Base-by-base conservation (phyloP, 305 asterid species). In the Fraxinus albicans region DNA sequence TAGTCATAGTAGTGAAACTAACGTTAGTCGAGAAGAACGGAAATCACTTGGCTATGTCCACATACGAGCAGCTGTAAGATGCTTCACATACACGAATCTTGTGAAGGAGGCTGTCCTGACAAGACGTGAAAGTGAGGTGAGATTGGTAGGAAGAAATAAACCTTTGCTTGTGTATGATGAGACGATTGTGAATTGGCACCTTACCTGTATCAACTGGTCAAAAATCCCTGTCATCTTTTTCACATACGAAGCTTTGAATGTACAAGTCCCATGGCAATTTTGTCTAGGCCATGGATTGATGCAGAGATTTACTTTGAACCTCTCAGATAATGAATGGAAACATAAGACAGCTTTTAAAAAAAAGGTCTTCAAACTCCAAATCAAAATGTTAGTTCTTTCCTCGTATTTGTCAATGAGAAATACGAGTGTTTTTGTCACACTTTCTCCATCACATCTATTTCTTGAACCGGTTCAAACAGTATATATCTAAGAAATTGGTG, bases 81-180 rank as follows among this genome's bases (percentile, higher is more conserved):
- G 95, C 25, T 94, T 96, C 86, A 91, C 93, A 34, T 96, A 93
- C 55, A 87, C 90, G 82, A 94, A 94, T 84, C 94, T 94, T 83
- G 94, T 93, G 10, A 93, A 96, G 92, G 97, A 96, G 90, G 92
- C 93, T 72, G 97, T 93, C 74, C 86, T 91, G 29, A 85, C 90
- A 9, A 92, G 99, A 76, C 98, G 89, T 87, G 97, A 89, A 93
- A 78, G 9, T 93, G 53, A 78, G 98, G 98, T 27, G 98, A 94
- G 82, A 91, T 94, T 83, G 92, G 91, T 58, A 63, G 44, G 31
- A 91, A 86, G 88, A 91, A 58, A 19, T 58, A 2, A 58, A 58
- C 27, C 27, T 69, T 29, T 31, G 40, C n/a, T 69, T 12, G 42
- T 70, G 42, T 0, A 31, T 6, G 42, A 70, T 15, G 15, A 29